A percentile compares a stretch with the other conserved stretches of the same genome.
These are phyloP conservation scores for Sugiyamaella americana DNA, from an alignment of 805 yeast species.

Conservation along the genomic window DNA sequence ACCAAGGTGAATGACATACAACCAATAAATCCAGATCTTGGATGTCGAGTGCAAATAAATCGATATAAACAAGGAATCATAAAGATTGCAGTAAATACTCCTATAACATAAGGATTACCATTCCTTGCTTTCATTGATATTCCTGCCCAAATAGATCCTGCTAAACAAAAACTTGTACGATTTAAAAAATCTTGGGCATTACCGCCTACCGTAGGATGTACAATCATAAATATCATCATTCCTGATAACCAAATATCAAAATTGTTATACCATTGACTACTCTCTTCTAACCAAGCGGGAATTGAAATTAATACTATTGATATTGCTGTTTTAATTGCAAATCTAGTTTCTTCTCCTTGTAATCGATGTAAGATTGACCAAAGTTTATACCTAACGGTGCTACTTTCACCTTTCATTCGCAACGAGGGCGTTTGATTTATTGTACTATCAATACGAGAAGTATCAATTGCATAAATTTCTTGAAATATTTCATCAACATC, in stretches of 20 bases:
- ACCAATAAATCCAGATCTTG: conserved; percentile 40
- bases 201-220: conserved; percentile 37
- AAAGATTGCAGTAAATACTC: conserved; percentile 37
- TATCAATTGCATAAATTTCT: conserved; percentile 39
- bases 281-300: conserved; percentile 40
- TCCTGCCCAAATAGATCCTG: conserved; percentile 47
- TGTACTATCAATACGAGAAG: conserved; percentile 30
- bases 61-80: conserved; percentile 32
- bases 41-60: conserved; percentile 34
- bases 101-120: conserved; percentile 37
- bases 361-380: conserved; percentile 36
- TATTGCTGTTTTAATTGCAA: conserved; percentile 39
- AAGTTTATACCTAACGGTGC: conserved; percentile 30
- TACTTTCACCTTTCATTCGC: conserved; percentile 13
- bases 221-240: conserved; percentile 33
- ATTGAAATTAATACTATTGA: conserved; percentile 35
- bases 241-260: conserved; percentile 43
- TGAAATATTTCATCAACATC: conserved; percentile 45
- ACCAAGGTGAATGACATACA: conserved; percentile 39
- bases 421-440: conserved; percentile 34
- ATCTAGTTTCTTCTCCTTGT: conserved; percentile 37
- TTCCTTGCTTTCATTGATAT: conserved; percentile 38
- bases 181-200: conserved; percentile 25
- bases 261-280: conserved; percentile 39
- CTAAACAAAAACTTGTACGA: conserved; percentile 34